Evolutionary conservation across 371 early-diverging fungal genomes (phyloP).

Genomic region (Mortierella polycephala): DNA sequence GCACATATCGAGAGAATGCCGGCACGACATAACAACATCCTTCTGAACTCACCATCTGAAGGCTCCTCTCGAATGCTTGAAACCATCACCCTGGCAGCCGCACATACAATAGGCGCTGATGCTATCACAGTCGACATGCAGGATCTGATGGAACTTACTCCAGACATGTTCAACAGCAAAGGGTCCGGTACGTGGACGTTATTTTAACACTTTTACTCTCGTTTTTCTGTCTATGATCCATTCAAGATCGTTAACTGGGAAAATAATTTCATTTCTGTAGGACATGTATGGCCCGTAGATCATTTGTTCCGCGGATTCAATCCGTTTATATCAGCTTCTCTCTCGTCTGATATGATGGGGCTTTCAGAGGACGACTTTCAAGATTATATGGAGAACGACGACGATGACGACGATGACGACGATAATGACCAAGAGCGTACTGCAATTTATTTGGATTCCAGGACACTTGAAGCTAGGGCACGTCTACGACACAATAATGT

Average conservation of each 20-base stretch:
- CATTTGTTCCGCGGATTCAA: conserved; percentile 45
- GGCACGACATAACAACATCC: conserved; percentile 42
- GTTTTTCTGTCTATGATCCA: not conserved
- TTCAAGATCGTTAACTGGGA: not conserved
- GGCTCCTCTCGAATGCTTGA: conserved; percentile 51
- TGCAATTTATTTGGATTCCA: conserved; percentile 26
- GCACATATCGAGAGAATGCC: conserved; percentile 35
- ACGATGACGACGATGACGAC: conserved; percentile 35
- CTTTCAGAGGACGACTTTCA: not conserved
- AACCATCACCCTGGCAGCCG: conserved; percentile 51
- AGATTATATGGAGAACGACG: conserved; percentile 22
- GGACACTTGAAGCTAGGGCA: conserved; percentile 8
- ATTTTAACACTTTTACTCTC: not conserved
- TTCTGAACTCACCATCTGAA: conserved; percentile 40
- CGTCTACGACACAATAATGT: not conserved
- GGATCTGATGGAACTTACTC: conserved; percentile 60
- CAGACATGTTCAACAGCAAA: conserved; percentile 52
- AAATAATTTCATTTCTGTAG: conserved; percentile 5
- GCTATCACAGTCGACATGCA: conserved; percentile 59
- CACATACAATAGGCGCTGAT: conserved; percentile 52
- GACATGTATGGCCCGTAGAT: conserved; percentile 47
- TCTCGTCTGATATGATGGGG: conserved; percentile 1
- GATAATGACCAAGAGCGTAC: conserved; percentile 15
- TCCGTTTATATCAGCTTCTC: conserved; percentile 34
- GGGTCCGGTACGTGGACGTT: conserved; percentile 24